Evolutionary conservation across 495 filamentous ascomycete species (phyloP).

Genomic region (Haplographium delicatum): DNA sequence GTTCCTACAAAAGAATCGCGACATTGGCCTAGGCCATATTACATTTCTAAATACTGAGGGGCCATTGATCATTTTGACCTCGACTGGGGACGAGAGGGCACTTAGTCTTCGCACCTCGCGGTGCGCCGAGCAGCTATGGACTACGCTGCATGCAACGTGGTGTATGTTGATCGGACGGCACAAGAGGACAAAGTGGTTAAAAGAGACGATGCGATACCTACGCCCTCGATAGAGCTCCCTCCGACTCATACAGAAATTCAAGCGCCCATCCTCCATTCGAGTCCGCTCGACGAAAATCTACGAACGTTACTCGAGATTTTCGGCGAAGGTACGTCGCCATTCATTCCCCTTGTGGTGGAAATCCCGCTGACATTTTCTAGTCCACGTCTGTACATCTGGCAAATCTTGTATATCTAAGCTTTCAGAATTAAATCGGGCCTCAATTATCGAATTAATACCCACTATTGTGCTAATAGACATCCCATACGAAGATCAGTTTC

Average conservation of each 20-base stretch:
- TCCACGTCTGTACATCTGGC: conserved; percentile 67
- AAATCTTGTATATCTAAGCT: conserved; percentile 65
- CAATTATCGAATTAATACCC: conserved; percentile 59
- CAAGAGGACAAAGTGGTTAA: conserved; percentile 56
- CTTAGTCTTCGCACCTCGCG: conserved; percentile 6
- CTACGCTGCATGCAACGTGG: conserved; percentile 65
- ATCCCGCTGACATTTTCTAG: conserved; percentile 34
- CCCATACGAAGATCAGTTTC: conserved; percentile 45
- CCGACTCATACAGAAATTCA: conserved; percentile 20
- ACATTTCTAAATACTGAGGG: not conserved
- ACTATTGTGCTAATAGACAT: conserved; percentile 75
- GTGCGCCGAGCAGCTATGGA: conserved; percentile 49
- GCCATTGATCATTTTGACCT: not conserved
- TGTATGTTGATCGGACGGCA: conserved; percentile 77
- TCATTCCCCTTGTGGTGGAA: not conserved
- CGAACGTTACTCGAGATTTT: conserved; percentile 42
- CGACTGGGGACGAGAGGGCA: conserved; percentile 10
- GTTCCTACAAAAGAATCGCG: not conserved
- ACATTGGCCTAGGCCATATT: not conserved
- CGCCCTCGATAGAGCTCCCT: not conserved
- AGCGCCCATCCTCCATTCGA: conserved; percentile 1
- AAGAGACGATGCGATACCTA: conserved; percentile 25
- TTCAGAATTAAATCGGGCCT: conserved; percentile 58
- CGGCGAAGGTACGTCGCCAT: conserved; percentile 41
- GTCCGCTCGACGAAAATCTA: conserved; percentile 41